These are phyloP conservation scores for Digitaria exilis DNA, from an alignment of 202 grass and related monocot genomes.

Conservation along the genomic window DNA sequence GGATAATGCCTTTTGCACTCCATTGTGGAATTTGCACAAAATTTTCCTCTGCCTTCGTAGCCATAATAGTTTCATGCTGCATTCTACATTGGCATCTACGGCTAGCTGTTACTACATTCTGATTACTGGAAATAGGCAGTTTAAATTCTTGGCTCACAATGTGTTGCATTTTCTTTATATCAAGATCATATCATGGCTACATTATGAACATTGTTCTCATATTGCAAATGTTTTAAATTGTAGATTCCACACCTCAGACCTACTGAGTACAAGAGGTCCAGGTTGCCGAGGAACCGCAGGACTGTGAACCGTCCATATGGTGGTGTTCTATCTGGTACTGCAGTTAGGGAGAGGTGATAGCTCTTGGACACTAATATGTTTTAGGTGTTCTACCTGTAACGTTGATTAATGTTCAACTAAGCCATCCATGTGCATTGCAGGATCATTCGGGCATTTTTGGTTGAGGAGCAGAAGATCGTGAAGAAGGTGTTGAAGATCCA, in stretches of 20 bases:
- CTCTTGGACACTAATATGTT: neutral
- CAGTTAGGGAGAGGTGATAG: constrained; percentile 78
- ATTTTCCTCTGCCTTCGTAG: neutral
- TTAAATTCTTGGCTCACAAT: neutral
- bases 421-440: neutral
- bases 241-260: constrained; percentile 87
- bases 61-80: neutral
- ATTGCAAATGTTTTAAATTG: constrained; percentile 13
- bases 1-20: neutral
- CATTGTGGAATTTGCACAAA: neutral
- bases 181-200: neutral
- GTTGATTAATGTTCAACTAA: constrained; percentile 3
- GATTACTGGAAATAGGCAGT: neutral
- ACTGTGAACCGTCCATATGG: constrained; percentile 83
- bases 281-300: constrained; percentile 71
- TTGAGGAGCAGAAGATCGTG: constrained; percentile 90
- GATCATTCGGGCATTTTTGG: constrained; percentile 84
- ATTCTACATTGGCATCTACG: neutral
- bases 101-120: neutral
- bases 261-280: constrained; percentile 85
- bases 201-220: neutral
- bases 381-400: neutral
- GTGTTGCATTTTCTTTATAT: neutral
- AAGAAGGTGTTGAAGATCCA: constrained; percentile 93
- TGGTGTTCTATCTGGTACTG: constrained; percentile 78